Percentiles rank a stretch among this genome's conserved stretches.
phyloP scores from a whole-genome alignment of 1,284 basidiomycete species.

The Pseudozyma thailandica region DNA sequence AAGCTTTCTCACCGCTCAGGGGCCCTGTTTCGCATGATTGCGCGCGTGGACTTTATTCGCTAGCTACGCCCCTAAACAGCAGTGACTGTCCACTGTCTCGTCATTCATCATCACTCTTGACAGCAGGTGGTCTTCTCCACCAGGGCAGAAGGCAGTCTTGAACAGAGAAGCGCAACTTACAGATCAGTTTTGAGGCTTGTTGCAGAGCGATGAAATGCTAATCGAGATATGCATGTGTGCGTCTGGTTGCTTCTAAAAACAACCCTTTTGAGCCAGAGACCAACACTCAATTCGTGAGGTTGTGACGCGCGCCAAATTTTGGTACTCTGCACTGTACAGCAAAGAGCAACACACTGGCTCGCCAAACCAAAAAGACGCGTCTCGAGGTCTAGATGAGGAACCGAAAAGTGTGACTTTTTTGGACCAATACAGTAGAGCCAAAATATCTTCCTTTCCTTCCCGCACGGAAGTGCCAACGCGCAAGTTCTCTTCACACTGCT shows the following conservation, averaged over 20 bases:
- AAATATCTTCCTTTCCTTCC: background rate
- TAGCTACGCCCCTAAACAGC: conserved; percentile 4
- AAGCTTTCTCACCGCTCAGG: background rate
- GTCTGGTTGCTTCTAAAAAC: too few relatives aligned
- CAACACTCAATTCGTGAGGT: conserved; percentile 15
- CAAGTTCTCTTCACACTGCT: background rate
- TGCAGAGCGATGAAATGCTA: too few relatives aligned
- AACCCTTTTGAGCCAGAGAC: conserved; percentile 5
- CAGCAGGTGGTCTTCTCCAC: too few relatives aligned
- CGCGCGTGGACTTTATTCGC: background rate
- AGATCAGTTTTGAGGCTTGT: too few relatives aligned
- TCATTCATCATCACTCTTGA: too few relatives aligned
- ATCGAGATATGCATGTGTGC: too few relatives aligned
- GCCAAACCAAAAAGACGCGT: conserved; percentile 2
- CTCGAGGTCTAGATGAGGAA: background rate
- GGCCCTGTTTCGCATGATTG: background rate
- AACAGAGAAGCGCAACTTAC: too few relatives aligned
- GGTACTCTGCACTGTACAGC: background rate
- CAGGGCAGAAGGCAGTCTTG: too few relatives aligned
- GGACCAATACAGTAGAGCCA: background rate
- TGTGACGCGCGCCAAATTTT: background rate
- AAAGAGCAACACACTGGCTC: background rate
- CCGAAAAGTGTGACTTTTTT: background rate
- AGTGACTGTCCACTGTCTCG: background rate
- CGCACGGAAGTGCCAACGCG: background rate